Conservation (phyloP, 805 yeast genomes). For the Lipomyces sp. region DNA sequence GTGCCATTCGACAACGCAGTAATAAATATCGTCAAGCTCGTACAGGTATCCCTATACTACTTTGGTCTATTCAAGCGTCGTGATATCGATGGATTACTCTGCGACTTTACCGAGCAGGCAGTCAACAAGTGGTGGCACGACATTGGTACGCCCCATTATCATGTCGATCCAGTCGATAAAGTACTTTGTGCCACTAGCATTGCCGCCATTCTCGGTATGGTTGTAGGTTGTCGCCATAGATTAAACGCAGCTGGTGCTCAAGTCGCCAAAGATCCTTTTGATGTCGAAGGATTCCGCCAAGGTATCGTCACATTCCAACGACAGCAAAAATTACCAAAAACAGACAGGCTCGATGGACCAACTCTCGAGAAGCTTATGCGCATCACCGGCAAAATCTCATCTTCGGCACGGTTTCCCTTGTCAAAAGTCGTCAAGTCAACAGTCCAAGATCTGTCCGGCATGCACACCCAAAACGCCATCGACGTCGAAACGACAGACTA, state of each 20-base stretch:
- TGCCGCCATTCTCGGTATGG: slow-evolving; percentile 78
- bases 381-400: slow-evolving; percentile 52
- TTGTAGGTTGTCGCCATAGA: slow-evolving; percentile 67
- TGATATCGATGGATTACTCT: slow-evolving; percentile 82
- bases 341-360: slow-evolving; percentile 56
- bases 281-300: slow-evolving; percentile 66
- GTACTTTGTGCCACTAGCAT: slow-evolving; percentile 69
- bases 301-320: slow-evolving; percentile 81
- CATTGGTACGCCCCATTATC: slow-evolving; percentile 55
- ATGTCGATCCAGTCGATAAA: slow-evolving; percentile 54
- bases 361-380: slow-evolving; percentile 57
- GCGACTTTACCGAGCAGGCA: slow-evolving; percentile 76
- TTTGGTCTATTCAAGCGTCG: slow-evolving; percentile 71
- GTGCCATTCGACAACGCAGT: slow-evolving; percentile 70
- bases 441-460: slow-evolving; percentile 64
- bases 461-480: slow-evolving; percentile 43
- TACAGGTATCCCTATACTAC: slow-evolving; percentile 78
- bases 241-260: slow-evolving; percentile 59
- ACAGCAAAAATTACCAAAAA: slow-evolving; percentile 58
- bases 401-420: slow-evolving; percentile 54
- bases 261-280: slow-evolving; percentile 83
- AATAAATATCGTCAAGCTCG: slow-evolving; percentile 69
- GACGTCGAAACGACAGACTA: slow-evolving; percentile 47
- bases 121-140: slow-evolving; percentile 80
- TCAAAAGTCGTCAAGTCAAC: slow-evolving; percentile 73